Percentiles rank a stretch among this genome's conserved stretches.
Evolutionary conservation across 176 grass and related monocot genomes (phyloP).

Genomic region (Calamus simplicifolius): DNA sequence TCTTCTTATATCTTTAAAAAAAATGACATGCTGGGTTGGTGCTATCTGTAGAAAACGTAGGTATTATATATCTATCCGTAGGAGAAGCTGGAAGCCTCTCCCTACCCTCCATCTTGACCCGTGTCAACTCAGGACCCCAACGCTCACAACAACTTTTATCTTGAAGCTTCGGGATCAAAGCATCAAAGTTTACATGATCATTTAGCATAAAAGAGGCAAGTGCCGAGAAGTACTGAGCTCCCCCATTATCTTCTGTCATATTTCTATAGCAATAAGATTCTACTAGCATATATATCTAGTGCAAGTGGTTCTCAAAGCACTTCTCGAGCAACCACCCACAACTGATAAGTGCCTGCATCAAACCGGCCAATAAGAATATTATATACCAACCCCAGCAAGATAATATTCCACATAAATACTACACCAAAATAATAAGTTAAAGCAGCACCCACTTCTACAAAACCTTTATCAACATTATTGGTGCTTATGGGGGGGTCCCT

Average conservation of each 20-base stretch:
- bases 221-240: slow-evolving; percentile 14
- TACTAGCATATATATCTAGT: slow-evolving; percentile 14
- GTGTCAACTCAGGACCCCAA: slow-evolving; percentile 25
- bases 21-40: neutral
- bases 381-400: neutral
- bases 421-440: neutral
- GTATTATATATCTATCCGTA: slow-evolving; percentile 18
- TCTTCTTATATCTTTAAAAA: slow-evolving; percentile 3
- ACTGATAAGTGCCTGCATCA: neutral
- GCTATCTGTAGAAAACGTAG: neutral
- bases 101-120: slow-evolving; percentile 15
- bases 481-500: neutral
- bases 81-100: slow-evolving; percentile 12
- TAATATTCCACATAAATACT: neutral
- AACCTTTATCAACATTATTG: slow-evolving; percentile 5
- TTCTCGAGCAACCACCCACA: slow-evolving; percentile 9
- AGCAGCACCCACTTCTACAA: slow-evolving; percentile 1
- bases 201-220: slow-evolving; percentile 9
- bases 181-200: slow-evolving; percentile 10
- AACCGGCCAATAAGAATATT: too few relatives aligned
- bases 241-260: slow-evolving; percentile 14
- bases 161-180: slow-evolving; percentile 9
- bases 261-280: slow-evolving; percentile 1
- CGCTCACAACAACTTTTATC: neutral
- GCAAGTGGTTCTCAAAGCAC: slow-evolving; percentile 12